These are phyloP conservation scores for Aegilops speltoides DNA, from an alignment of 176 grass and related monocot genomes.

Conservation along the genomic window DNA sequence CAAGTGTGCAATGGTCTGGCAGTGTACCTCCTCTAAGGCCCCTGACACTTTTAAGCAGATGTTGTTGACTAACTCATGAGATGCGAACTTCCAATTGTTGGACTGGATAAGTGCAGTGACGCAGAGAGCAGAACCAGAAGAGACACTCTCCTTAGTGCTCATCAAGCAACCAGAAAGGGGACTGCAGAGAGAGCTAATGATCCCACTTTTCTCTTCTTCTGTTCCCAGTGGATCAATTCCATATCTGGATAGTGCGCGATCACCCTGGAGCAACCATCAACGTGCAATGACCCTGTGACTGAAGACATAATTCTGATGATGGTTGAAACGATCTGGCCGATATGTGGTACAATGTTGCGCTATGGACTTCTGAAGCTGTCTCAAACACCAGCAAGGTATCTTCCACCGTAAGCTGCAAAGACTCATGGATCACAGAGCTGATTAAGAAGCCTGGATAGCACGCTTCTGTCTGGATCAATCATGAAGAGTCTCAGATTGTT, in stretches of 20 bases:
- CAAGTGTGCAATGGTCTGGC: slow-evolving; percentile 48
- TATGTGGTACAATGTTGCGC: slow-evolving; percentile 37
- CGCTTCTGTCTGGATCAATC: not conserved
- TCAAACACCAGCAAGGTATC: slow-evolving; percentile 35
- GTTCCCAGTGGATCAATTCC: slow-evolving; percentile 42
- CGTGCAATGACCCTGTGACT: slow-evolving; percentile 13
- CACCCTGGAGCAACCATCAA: slow-evolving; percentile 36
- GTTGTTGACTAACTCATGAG: slow-evolving; percentile 53
- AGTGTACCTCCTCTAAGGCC: slow-evolving; percentile 52
- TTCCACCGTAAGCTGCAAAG: not conserved
- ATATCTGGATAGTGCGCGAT: slow-evolving; percentile 40
- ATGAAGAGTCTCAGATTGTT: not conserved
- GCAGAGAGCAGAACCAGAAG: slow-evolving; percentile 59
- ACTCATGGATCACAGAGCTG: not conserved
- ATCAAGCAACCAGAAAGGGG: slow-evolving; percentile 67
- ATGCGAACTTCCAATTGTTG: slow-evolving; percentile 55
- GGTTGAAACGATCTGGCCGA: slow-evolving; percentile 27
- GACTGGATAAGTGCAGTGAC: slow-evolving; percentile 50
- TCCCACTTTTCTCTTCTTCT: slow-evolving; percentile 44
- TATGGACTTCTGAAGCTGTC: slow-evolving; percentile 45
- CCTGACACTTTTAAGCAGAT: slow-evolving; percentile 63
- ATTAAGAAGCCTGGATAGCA: not conserved
- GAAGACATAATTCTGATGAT: slow-evolving; percentile 42
- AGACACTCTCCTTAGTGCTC: slow-evolving; percentile 39
- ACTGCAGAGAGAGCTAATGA: slow-evolving; percentile 33